Evolutionary conservation across 352 stramenopile genomes (phyloP), one percentile per base, ranked within the genome.

Genomic region (Pythium periplocum): DNA sequence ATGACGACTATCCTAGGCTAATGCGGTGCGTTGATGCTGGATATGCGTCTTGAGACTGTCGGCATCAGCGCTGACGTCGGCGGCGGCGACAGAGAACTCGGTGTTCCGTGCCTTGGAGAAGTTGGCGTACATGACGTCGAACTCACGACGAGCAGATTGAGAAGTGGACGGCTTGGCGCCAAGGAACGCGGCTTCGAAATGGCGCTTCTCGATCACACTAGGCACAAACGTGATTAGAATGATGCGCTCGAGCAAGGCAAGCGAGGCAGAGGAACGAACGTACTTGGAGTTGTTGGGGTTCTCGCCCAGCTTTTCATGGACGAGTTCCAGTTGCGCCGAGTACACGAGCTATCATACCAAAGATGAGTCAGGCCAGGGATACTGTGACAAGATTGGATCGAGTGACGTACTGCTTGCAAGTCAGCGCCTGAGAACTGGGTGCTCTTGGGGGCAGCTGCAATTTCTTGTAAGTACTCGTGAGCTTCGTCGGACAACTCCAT

Each of bases 321-420:
- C 88, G 48, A 95, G 79, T 61, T 96, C 83, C 4, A 98, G 71
- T 48, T 98, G 90, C 5, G 95, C 95, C n/a, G 91, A 96, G 66
- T 96, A 96, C 77, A 98, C 83, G 61, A 93, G 66, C 83, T 93
- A 37, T 1, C 9, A 50, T 35, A 41, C 32, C 51, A 48, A 4
- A 38, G 44, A 36, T 40, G 9, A 41, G 9, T 4, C 17, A 26
- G 17, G 17, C 17, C 17, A 26, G 17, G 17, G 17, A 26, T 26
- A 26, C 17, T 26, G 17, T 26, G 17, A 26, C 17, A 26, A 26
- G 17, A 26, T 26, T 26, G 17, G 17, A 26, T 26, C 17, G 40
- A 10, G 35, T 34, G 39, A 64, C 73, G 6, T 55, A 97, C 89
- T 40, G 90, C 93, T 64, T 97, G 93, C 31, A 98, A 75, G 68